phyloP scores from a whole-genome alignment of 2,329 filamentous ascomycete species.

The Colletotrichum camelliae region DNA sequence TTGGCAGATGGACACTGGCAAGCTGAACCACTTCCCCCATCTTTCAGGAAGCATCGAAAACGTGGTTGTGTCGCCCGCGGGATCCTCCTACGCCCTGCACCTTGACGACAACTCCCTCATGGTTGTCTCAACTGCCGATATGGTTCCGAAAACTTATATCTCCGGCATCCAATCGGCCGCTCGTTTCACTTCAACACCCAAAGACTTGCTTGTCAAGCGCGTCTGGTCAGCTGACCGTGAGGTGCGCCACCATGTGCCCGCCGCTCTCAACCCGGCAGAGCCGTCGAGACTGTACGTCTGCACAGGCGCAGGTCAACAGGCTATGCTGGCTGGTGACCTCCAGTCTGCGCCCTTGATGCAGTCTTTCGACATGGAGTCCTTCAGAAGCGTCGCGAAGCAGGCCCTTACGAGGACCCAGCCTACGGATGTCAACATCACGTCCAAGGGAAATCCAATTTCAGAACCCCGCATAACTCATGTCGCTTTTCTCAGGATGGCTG shows the following conservation, averaged over 20 bases:
- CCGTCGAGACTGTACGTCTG: constrained; percentile 71
- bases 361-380: constrained; percentile 82
- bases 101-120: constrained; percentile 93
- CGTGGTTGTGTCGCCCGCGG: constrained; percentile 79
- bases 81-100: constrained; percentile 82
- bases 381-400: constrained; percentile 83
- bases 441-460: constrained; percentile 71
- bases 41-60: constrained; percentile 85
- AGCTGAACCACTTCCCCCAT: constrained; percentile 87
- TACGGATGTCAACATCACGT: constrained; percentile 79
- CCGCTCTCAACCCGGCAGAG: constrained; percentile 65
- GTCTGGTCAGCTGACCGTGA: constrained; percentile 51
- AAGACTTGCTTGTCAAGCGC: constrained; percentile 58
- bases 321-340: constrained; percentile 54
- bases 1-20: constrained; percentile 91
- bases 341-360: constrained; percentile 71
- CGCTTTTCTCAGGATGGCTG: constrained; percentile 83
- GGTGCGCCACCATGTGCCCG: constrained; percentile 59
- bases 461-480: constrained; percentile 82
- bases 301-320: constrained; percentile 66
- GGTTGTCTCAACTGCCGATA: constrained; percentile 86
- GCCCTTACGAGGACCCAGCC: constrained; percentile 87
- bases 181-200: constrained; percentile 53
- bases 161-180: constrained; percentile 77
- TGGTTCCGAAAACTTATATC: constrained; percentile 84